Evolutionary conservation across 257 asterid species (phyloP), one percentile per base, ranked within the genome.

Genomic region (Oldenlandia corymbosa): DNA sequence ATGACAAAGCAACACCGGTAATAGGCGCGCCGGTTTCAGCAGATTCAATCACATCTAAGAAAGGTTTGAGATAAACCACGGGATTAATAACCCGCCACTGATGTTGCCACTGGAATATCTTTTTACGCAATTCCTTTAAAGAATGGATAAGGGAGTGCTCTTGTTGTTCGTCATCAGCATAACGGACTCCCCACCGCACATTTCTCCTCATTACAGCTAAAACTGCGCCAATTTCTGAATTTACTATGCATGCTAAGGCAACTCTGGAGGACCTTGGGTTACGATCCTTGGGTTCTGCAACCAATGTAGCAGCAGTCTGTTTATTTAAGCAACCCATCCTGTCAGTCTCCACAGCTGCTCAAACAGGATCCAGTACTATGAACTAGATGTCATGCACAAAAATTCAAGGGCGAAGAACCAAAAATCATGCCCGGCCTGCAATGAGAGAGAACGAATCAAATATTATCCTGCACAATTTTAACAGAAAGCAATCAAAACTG

Each of bases 11-110:
- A 72, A 87, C 96, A 41, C 97, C 97, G 61, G 99, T 92, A 57
- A 92, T 89, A 49, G 96, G 97, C 62, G 99, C 96, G 78, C 95
- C 95, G 36, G 99, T 92, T 80, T 92, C 97, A 82, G 89, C 99
- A 60, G 99, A 92, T 75, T 81, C 82, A 67, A 92, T 82, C 73
- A 92, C 90, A 62, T 89, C 97, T 78, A 92, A 62, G 79, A 92
- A 92, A 23, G 99, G 99, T 76, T 81, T 83, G 68, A 92, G 85
- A 71, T 87, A 92, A 68, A 80, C 63, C 67, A 81, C 80, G 49
- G 99, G 99, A 75, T 89, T 89, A 61, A 92, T 74, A 63, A 69
- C 62, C 54, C 78, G 90, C 96, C 95, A 91, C 66, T 79, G 85
- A 43, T 78, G 84, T 69, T 78, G 78, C 96, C 95, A 87, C 48